Conservation (phyloP, 352 stramenopile genomes). For the Phytophthora pluvialis region DNA sequence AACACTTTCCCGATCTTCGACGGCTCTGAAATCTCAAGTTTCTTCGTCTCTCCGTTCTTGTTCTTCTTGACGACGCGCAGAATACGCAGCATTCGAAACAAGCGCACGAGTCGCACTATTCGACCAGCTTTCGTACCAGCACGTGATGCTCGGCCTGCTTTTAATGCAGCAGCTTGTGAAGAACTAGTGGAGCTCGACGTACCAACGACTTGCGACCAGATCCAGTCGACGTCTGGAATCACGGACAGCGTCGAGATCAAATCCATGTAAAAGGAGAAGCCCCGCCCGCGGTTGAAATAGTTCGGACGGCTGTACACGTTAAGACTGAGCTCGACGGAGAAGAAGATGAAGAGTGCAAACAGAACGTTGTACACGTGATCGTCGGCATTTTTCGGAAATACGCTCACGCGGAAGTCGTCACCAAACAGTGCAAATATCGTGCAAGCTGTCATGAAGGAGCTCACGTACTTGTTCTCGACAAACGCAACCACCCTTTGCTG, state of each 20-base stretch:
- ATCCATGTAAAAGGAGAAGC: slow-evolving; percentile 94
- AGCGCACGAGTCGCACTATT: slow-evolving; percentile 92
- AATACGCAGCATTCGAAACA: slow-evolving; percentile 93
- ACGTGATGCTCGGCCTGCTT: slow-evolving; percentile 85
- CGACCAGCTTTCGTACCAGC: slow-evolving; percentile 88
- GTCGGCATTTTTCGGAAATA: slow-evolving; percentile 72
- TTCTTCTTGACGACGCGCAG: slow-evolving; percentile 85
- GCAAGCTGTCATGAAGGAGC: slow-evolving; percentile 65
- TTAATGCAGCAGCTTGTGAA: slow-evolving; percentile 71
- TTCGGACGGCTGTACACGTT: slow-evolving; percentile 77
- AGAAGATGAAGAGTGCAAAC: slow-evolving; percentile 82
- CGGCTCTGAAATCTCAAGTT: slow-evolving; percentile 80
- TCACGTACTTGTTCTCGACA: slow-evolving; percentile 80
- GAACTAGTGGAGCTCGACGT: slow-evolving; percentile 27
- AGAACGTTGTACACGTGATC: slow-evolving; percentile 79
- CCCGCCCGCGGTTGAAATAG: slow-evolving; percentile 79
- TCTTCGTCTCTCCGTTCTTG: slow-evolving; percentile 63
- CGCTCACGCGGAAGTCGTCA: slow-evolving; percentile 81
- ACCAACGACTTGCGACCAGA: slow-evolving; percentile 71
- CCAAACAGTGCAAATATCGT: slow-evolving; percentile 91
- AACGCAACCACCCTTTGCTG: slow-evolving; percentile 55
- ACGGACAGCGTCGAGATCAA: slow-evolving; percentile 94
- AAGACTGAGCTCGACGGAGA: slow-evolving; percentile 65
- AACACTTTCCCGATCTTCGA: slow-evolving; percentile 95
- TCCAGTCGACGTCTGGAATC: slow-evolving; percentile 90